These are phyloP conservation scores for Calonectria leucothoes DNA, from an alignment of 2,329 filamentous ascomycete species.

Conservation along the genomic window DNA sequence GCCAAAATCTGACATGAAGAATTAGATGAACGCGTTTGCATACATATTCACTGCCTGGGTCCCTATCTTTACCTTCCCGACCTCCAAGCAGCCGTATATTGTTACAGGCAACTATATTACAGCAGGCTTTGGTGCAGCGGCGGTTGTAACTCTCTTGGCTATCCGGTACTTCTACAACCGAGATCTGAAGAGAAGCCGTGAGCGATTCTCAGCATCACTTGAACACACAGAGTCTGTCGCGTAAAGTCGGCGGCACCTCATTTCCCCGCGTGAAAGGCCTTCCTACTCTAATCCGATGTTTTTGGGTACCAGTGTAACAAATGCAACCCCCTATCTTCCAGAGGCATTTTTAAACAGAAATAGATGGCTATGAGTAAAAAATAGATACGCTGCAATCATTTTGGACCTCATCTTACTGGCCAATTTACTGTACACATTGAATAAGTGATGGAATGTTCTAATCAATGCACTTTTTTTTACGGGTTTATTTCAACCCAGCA, in stretches of 20 bases:
- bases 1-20: neutral
- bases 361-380: neutral
- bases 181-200: neutral
- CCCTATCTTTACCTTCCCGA: slow-evolving; percentile 1
- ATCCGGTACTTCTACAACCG: neutral
- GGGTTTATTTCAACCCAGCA: no score
- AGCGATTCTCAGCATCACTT: neutral
- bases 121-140: neutral
- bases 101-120: slow-evolving; percentile 7
- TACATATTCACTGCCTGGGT: slow-evolving; percentile 6
- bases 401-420: neutral
- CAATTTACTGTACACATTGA: neutral
- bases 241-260: neutral
- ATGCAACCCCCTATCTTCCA: neutral
- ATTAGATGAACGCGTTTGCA: slow-evolving; percentile 5
- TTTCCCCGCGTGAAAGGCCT: neutral
- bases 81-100: neutral
- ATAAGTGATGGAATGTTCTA: neutral
- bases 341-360: neutral
- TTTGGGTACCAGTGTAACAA: neutral
- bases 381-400: neutral
- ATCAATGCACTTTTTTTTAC: neutral
- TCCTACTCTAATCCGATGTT: no score
- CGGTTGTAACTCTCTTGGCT: neutral
- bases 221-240: neutral